Conservation (phyloP, 2,329 filamentous ascomycete species). For the Leptographium wingfieldii region DNA sequence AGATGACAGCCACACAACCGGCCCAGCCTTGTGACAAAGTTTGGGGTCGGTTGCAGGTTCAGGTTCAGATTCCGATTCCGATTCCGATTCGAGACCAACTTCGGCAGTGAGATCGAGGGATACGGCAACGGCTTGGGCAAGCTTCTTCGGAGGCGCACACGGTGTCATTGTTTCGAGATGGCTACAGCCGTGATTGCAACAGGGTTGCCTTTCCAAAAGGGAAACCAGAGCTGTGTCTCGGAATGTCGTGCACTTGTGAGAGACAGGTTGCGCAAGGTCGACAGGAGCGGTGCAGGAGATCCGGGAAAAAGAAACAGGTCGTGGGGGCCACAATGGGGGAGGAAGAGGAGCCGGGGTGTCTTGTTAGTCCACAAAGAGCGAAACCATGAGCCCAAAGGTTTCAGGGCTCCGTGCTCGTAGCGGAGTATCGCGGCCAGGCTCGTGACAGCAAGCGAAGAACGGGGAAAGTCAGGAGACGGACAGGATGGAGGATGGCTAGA, state of each 20-base stretch:
- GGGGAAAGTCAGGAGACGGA: background rate
- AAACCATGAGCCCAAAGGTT: background rate
- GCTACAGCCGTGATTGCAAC: constrained; percentile 21
- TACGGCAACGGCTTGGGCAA: constrained; percentile 14
- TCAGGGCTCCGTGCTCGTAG: background rate
- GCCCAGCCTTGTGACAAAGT: background rate
- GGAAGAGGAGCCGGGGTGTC: background rate
- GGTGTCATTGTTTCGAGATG: constrained; percentile 30
- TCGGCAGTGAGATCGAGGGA: constrained; percentile 3
- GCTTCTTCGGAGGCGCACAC: constrained; percentile 23
- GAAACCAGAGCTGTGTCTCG: background rate
- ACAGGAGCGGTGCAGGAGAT: background rate
- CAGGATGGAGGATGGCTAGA: background rate
- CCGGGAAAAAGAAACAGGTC: background rate
- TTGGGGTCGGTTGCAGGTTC: background rate
- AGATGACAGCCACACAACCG: background rate
- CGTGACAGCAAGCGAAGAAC: background rate
- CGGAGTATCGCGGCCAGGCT: background rate
- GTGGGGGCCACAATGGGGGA: background rate
- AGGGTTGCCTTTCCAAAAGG: background rate
- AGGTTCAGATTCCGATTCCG: background rate
- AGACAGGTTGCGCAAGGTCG: background rate
- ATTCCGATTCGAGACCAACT: background rate
- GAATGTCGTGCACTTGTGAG: background rate
- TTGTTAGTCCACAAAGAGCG: constrained; percentile 1